Base-by-base conservation (phyloP, 768 basidiomycete genomes). In the Lactifluus pinguis region DNA sequence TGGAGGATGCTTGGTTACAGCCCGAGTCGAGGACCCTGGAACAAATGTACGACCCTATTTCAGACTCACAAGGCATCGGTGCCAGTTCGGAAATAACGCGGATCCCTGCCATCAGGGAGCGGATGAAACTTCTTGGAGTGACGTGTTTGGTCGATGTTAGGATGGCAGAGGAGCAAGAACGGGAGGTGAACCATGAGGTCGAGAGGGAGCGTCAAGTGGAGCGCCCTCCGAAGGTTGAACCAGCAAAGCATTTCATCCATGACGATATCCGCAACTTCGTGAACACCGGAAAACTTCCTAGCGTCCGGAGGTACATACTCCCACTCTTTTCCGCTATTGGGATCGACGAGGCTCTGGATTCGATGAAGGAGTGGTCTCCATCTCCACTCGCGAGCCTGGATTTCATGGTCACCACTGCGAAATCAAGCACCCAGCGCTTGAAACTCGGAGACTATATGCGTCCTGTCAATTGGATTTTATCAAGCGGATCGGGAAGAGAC, bases 121-220 rank as follows among this genome's bases (percentile, higher is more conserved):
- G 63, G n/a, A 49, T 65, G 17, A 19, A 57, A 19, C 25, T 4
- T 32, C 60, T 65, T 14, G 52, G 61, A 6, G 48, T 41, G 11
- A 34, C 39, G 5, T 15, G 39, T 15, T 15, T 47, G 13, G 11
- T 36, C 10, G 53, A 62, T 42, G 61, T 55, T 10, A 52, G 61
- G 39, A 30, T 50, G 13, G 51, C 49, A 14, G 63, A 65, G 49
- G 63, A 65, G 19, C 63, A 65, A 13, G 63, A 62, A 36, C 60
- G 55, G 2, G 63, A 65, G 32, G 61, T 62, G n/a, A 29, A 56
- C 21, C 63, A 58, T 32, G 63, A 65, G 13, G 15, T 58, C 4
- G 61, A 62, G 53, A 52, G 17, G 17, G 63, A 64, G 38, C 54
- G 55, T 25, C 54, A 61, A 17, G 51, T 56, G 17, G 17, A 61